Conservation (phyloP, 2,329 filamentous ascomycete species). For the Epichloe festucae region DNA sequence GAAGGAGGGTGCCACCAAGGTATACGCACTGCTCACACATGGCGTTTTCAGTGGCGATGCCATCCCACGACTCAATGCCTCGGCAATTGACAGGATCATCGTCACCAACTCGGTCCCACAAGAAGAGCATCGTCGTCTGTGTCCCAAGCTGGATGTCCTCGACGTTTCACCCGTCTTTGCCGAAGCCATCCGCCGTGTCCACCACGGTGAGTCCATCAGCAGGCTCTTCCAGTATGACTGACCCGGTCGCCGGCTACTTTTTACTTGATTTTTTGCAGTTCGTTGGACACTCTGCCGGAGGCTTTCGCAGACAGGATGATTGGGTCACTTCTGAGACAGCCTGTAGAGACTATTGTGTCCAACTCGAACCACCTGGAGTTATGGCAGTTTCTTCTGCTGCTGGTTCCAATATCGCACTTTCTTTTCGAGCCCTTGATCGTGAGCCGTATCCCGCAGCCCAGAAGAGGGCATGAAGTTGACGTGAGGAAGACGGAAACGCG, state of each 20-base stretch:
- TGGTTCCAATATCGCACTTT: neutral
- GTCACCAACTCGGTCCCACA: slow-evolving; percentile 95
- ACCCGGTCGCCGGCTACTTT: neutral
- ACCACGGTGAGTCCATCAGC: slow-evolving; percentile 96
- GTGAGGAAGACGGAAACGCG: neutral
- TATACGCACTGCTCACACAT: slow-evolving; percentile 88
- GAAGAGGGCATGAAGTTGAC: neutral
- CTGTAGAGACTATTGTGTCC: neutral
- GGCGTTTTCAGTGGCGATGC: slow-evolving; percentile 92
- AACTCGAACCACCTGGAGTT: neutral
- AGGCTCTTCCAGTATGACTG: slow-evolving; percentile 55
- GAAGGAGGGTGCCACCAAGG: slow-evolving; percentile 81
- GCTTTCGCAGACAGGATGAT: neutral
- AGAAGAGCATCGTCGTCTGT: slow-evolving; percentile 61
- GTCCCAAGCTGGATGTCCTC: slow-evolving; percentile 81
- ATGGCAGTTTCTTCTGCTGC: neutral
- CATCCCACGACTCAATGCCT: slow-evolving; percentile 86
- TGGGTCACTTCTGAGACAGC: neutral
- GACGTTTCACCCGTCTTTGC: slow-evolving; percentile 85
- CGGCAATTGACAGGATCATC: slow-evolving; percentile 80
- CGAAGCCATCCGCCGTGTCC: slow-evolving; percentile 88
- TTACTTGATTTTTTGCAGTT: neutral
- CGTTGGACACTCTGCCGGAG: neutral
- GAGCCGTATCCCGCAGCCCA: neutral
- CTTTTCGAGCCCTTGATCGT: neutral